Conservation (phyloP, 495 filamentous ascomycete genomes). For the Penicillium nucicola region DNA sequence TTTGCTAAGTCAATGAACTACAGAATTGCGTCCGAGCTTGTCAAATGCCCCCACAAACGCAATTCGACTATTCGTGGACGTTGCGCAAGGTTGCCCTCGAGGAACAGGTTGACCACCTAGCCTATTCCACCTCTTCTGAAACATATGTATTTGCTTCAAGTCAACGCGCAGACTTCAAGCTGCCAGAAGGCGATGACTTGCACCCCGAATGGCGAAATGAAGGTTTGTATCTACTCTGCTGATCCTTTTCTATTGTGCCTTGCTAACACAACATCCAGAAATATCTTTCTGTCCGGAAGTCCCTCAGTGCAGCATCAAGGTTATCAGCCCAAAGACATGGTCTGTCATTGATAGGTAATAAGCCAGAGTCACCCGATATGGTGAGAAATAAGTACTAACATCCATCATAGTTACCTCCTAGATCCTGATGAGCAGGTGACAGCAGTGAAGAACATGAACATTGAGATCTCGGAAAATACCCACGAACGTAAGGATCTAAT, state of each 20-base stretch:
- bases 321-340: slow-evolving; percentile 73
- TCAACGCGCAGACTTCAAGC: slow-evolving; percentile 62
- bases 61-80: slow-evolving; percentile 69
- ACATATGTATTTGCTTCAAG: slow-evolving; percentile 77
- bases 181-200: slow-evolving; percentile 80
- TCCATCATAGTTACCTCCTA: slow-evolving; percentile 43
- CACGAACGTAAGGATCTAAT: slow-evolving; percentile 79
- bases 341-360: slow-evolving; percentile 67
- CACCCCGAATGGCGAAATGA: slow-evolving; percentile 78
- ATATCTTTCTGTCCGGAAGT: slow-evolving; percentile 62
- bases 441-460: slow-evolving; percentile 74
- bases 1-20: slow-evolving; percentile 17
- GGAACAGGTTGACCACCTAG: slow-evolving; percentile 67
- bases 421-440: slow-evolving; percentile 72
- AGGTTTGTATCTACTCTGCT: slow-evolving; percentile 28
- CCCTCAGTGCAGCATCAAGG: slow-evolving; percentile 65
- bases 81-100: slow-evolving; percentile 64
- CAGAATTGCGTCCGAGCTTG: slow-evolving; percentile 63
- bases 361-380: not conserved
- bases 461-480: slow-evolving; percentile 87
- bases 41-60: slow-evolving; percentile 59
- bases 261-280: slow-evolving; percentile 31
- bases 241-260: not conserved
- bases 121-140: slow-evolving; percentile 70
- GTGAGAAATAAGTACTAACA: not conserved